These are phyloP conservation scores for Colletotrichum trifolii DNA, from an alignment of 2,329 filamentous ascomycete genomes.

Conservation along the genomic window DNA sequence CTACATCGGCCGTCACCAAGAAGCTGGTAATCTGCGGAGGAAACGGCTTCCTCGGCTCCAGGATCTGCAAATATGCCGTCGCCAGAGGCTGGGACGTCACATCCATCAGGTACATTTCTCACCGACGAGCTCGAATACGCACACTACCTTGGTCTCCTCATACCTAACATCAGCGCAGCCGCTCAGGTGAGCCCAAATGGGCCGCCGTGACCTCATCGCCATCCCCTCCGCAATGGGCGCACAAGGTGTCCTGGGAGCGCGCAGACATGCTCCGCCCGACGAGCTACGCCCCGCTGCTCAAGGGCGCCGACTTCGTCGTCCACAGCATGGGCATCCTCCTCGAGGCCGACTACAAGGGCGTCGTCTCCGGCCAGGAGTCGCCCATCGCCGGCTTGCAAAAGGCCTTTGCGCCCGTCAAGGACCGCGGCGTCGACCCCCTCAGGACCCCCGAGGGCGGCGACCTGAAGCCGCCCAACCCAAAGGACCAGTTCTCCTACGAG, in stretches of 20 bases:
- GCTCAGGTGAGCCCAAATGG: slow-evolving; percentile 92
- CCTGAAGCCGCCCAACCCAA: slow-evolving; percentile 73
- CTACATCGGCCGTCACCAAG: slow-evolving; percentile 69
- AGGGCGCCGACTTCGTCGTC: slow-evolving; percentile 84
- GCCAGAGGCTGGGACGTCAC: slow-evolving; percentile 90
- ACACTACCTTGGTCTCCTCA: slow-evolving; percentile 1
- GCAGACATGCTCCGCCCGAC: slow-evolving; percentile 87
- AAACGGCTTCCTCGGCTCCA: slow-evolving; percentile 87
- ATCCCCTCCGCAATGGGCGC: slow-evolving; percentile 81
- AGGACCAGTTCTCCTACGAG: slow-evolving; percentile 91
- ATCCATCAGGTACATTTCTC: slow-evolving; percentile 78
- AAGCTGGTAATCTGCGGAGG: slow-evolving; percentile 92
- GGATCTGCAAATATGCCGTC: slow-evolving; percentile 92
- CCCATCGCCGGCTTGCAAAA: slow-evolving; percentile 81
- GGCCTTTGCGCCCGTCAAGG: slow-evolving; percentile 77
- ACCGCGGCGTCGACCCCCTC: slow-evolving; percentile 76
- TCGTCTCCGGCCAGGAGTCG: slow-evolving; percentile 84
- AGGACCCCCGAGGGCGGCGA: slow-evolving; percentile 67
- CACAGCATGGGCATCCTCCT: slow-evolving; percentile 97
- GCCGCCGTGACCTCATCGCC: slow-evolving; percentile 77
- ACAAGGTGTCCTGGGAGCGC: slow-evolving; percentile 85
- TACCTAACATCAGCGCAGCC: slow-evolving; percentile 62
- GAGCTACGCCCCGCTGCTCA: slow-evolving; percentile 81
- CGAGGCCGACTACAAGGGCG: slow-evolving; percentile 97
- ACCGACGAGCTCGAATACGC: slow-evolving; percentile 19